Conservation (phyloP, 495 filamentous ascomycete species). For the Talaromyces proteolyticus region DNA sequence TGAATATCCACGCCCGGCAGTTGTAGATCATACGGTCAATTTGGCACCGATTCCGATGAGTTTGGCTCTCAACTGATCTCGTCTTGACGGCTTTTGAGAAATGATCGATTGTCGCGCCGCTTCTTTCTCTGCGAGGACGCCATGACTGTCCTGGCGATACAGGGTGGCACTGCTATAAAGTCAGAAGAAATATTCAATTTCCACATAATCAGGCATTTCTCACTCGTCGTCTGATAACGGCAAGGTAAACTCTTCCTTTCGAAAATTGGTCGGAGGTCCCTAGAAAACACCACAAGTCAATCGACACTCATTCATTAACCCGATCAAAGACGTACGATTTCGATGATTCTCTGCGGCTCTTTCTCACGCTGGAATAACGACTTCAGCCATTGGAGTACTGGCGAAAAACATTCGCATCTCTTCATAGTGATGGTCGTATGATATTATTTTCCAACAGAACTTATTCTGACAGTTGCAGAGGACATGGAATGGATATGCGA, state of each 20-base stretch:
- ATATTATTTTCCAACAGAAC: neutral
- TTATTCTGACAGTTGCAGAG: too few species aligned
- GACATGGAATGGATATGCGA: too few species aligned
- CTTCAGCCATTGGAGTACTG: conserved; percentile 31
- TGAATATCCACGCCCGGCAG: too few species aligned
- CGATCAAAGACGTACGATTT: conserved; percentile 33
- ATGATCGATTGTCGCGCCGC: conserved; percentile 18
- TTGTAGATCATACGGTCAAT: conserved; percentile 4
- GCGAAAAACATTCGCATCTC: conserved; percentile 25
- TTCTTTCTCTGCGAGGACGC: conserved; percentile 25
- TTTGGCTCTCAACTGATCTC: conserved; percentile 25
- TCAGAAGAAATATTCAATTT: conserved; percentile 22
- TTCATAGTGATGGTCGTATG: neutral
- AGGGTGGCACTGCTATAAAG: conserved; percentile 28
- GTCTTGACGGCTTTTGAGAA: conserved; percentile 20
- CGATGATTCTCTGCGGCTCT: conserved; percentile 19
- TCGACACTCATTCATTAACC: too few species aligned
- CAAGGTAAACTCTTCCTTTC: conserved; percentile 37
- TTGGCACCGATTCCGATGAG: conserved; percentile 28
- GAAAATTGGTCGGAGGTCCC: conserved; percentile 40
- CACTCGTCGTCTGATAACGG: conserved; percentile 41
- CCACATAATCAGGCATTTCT: conserved; percentile 16
- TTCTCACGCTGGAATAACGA: conserved; percentile 24
- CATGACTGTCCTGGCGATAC: conserved; percentile 29
- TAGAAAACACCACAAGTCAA: conserved; percentile 7